These are phyloP conservation scores for Xylaria sp. DNA, from an alignment of 2,329 filamentous ascomycete species.

Conservation along the genomic window DNA sequence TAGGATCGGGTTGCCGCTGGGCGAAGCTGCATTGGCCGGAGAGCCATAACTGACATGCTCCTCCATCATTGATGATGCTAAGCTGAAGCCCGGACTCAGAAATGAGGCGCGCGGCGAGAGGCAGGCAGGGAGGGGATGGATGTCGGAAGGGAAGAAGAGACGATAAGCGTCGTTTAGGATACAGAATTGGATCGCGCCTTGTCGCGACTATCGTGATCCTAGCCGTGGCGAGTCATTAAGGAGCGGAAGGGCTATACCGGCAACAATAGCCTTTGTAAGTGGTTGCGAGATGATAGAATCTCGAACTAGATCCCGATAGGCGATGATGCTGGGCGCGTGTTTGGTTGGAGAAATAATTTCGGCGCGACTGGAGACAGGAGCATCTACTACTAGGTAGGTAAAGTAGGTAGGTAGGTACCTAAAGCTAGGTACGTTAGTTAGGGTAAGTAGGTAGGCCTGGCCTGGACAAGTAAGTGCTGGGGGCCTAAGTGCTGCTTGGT, in stretches of 20 bases:
- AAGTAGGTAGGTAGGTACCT: neutral
- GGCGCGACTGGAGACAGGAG: slow-evolving; percentile 44
- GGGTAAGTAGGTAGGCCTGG: neutral
- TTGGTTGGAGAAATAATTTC: slow-evolving; percentile 54
- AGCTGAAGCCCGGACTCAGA: slow-evolving; percentile 30
- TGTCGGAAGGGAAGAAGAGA: neutral
- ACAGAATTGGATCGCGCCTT: slow-evolving; percentile 36
- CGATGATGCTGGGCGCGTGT: slow-evolving; percentile 49
- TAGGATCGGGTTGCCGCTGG: slow-evolving; percentile 65
- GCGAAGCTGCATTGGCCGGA: slow-evolving; percentile 66
- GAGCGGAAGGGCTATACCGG: slow-evolving; percentile 24
- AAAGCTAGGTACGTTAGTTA: too few species aligned
- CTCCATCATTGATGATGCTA: slow-evolving; percentile 61
- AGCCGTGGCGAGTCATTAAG: slow-evolving; percentile 39
- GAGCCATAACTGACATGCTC: slow-evolving; percentile 68
- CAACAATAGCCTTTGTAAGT: slow-evolving; percentile 27
- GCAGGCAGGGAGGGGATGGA: slow-evolving; percentile 3
- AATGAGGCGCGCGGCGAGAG: slow-evolving; percentile 35
- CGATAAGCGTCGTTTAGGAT: slow-evolving; percentile 23
- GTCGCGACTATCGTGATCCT: slow-evolving; percentile 38
- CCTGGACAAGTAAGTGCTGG: neutral
- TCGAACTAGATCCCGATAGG: slow-evolving; percentile 33
- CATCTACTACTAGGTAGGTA: slow-evolving; percentile 16
- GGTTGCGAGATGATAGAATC: slow-evolving; percentile 36
- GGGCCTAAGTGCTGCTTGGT: neutral